Conservation (phyloP, 1,139 yeast genomes). For the Sugiyamaella pinicola region DNA sequence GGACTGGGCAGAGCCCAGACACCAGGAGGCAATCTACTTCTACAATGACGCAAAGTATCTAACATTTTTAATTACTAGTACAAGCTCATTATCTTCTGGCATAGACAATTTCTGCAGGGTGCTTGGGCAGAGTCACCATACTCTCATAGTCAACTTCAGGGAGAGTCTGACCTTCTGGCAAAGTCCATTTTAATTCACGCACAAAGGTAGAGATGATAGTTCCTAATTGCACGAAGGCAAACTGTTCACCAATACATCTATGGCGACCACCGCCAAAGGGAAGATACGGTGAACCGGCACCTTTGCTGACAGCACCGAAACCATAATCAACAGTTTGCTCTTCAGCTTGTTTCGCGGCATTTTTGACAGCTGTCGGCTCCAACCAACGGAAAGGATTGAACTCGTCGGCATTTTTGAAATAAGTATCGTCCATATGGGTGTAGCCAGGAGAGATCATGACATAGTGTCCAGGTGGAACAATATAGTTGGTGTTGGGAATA, state of each 20-base stretch:
- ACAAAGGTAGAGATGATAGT: constrained; percentile 76
- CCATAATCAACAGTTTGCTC: constrained; percentile 81
- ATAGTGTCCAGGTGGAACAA: constrained; percentile 87
- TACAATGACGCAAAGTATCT: no score
- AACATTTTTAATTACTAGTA: no score
- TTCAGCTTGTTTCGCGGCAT: constrained; percentile 42
- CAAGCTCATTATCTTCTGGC: constrained; percentile 43
- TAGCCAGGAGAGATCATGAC: constrained; percentile 94
- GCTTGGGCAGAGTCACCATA: constrained; percentile 89
- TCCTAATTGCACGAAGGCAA: constrained; percentile 93
- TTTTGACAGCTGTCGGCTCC: constrained; percentile 46
- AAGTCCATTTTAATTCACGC: constrained; percentile 75
- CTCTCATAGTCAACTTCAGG: constrained; percentile 85
- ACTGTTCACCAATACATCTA: constrained; percentile 98
- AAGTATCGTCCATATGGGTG: constrained; percentile 73
- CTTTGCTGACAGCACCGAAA: constrained; percentile 93
- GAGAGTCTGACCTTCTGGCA: constrained; percentile 56
- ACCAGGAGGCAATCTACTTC: constrained; percentile 5
- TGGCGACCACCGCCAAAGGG: constrained; percentile 99
- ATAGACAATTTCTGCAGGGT: constrained; percentile 81
- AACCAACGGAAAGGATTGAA: constrained; percentile 94
- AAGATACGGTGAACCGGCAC: constrained; percentile 91
- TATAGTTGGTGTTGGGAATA: constrained; percentile 76
- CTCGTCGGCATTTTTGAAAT: constrained; percentile 66
- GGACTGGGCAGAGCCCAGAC: constrained; percentile 10